phyloP scores from a whole-genome alignment of 495 filamentous ascomycete genomes.

The Annulohypoxylon maeteangense region DNA sequence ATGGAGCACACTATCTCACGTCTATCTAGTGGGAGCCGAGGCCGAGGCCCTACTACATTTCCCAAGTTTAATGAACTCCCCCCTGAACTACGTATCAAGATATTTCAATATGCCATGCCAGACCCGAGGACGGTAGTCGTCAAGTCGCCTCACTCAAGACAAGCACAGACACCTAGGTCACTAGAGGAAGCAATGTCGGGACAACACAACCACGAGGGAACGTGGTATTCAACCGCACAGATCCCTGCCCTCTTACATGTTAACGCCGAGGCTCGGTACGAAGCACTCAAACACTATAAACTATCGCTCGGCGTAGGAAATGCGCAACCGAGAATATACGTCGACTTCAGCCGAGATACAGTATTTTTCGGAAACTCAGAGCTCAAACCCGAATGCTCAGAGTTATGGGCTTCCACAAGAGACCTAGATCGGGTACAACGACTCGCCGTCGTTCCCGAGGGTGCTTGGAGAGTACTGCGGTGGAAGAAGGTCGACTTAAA shows the following conservation, averaged over 20 bases:
- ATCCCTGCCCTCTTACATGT: conserved; percentile 50
- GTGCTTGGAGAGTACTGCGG: conserved; percentile 43
- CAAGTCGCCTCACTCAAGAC: conserved; percentile 38
- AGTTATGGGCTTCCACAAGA: conserved; percentile 38
- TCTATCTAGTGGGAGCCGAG: conserved; percentile 19
- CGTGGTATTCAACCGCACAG: conserved; percentile 44
- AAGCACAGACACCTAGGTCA: conserved; percentile 31
- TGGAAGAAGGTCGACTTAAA: conserved; percentile 40
- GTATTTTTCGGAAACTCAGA: conserved; percentile 45
- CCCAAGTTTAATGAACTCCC: conserved; percentile 55
- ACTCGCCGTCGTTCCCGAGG: conserved; percentile 45
- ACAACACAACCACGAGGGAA: conserved; percentile 19
- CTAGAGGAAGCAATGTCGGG: conserved; percentile 39
- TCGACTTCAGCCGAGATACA: conserved; percentile 49
- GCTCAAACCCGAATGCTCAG: conserved; percentile 39
- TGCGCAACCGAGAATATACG: conserved; percentile 47
- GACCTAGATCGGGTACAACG: conserved; percentile 38
- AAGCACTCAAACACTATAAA: conserved; percentile 49
- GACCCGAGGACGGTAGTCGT: conserved; percentile 40
- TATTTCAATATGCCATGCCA: conserved; percentile 52
- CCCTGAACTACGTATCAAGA: conserved; percentile 58
- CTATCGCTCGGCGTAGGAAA: conserved; percentile 49
- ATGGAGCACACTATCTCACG: conserved; percentile 38
- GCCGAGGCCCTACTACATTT: conserved; percentile 45
- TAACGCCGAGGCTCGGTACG: conserved; percentile 47